Evolutionary conservation across 2,329 filamentous ascomycete species (phyloP), one percentile per base, ranked within the genome.

Genomic region (Ciborinia camelliae): DNA sequence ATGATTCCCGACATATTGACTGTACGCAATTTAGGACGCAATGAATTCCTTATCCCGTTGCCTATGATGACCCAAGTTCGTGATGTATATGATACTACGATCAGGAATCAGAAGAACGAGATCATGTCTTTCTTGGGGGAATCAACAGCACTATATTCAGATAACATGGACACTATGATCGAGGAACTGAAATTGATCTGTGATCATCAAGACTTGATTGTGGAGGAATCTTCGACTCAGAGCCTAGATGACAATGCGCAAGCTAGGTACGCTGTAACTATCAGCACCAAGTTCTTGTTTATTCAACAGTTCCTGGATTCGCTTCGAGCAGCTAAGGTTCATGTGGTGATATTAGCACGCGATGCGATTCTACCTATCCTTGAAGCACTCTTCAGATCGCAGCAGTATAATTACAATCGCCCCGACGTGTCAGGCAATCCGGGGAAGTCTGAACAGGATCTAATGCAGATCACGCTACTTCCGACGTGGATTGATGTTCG

Each of bases 221-320:
- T 81, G 47, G 80, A 80, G n/a, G 76, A 82, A 9, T 71, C 75
- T 2, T 71, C 79, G 23, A 69, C 70, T 18, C 73, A 75, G 60
- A 62, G 47, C 15, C 75, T 84, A 63, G 50, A 54, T 32, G 71
- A 74, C 4, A 78, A 81, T 28, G 76, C 79, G 62, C 80, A 81
- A 69, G 73, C 72, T 3, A 86, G 81, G 70, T 83, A 85, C 68
- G 80, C 81, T 1, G 79, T 81, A 63, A 81, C 81, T 61, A 81
- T 83, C 12, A 88, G 86, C 73, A 77, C 83, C 63, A 89, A 89
- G 69, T 85, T 84, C 69, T 81, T 79, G 39, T 88, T 89, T 68
- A 70, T 87, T 7, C 81, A 79, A 52, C 84, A 86, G 67, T 76
- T 89, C 4, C 72, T 87, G 37, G 76, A 81, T 26, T 71, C 74